A percentile compares a stretch with the other conserved stretches of the same genome.
Evolutionary conservation across 371 early-diverging fungal genomes (phyloP).

Genomic region (Lichtheimia ramosa): DNA sequence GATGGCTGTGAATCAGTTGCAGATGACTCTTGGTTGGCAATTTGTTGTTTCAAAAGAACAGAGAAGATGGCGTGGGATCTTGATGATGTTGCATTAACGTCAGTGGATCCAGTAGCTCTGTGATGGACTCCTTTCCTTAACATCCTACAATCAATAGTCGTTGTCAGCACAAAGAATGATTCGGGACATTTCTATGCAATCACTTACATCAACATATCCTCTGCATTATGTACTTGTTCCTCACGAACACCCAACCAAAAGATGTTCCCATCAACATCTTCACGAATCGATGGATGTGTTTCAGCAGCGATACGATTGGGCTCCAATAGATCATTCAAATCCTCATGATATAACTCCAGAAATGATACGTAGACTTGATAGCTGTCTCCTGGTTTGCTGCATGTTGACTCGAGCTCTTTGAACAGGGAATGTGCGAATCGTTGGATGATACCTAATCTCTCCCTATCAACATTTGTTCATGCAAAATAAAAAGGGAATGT

Average conservation of each 20-base stretch:
- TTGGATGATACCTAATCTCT: conserved; percentile 77
- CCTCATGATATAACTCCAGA: conserved; percentile 97
- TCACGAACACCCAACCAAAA: conserved; percentile 88
- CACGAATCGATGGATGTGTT: conserved; percentile 63
- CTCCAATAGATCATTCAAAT: conserved; percentile 80
- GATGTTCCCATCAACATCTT: conserved; percentile 89
- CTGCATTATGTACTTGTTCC: conserved; percentile 69
- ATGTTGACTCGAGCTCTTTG: conserved; percentile 17
- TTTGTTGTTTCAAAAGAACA: conserved; percentile 78
- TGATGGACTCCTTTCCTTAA: conserved; percentile 76
- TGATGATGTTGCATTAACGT: conserved; percentile 95
- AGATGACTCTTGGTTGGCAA: conserved; percentile 13
- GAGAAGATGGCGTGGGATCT: conserved; percentile 98
- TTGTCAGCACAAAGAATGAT: no score
- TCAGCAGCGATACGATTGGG: conserved; percentile 18
- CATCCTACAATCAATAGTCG: conserved; percentile 5
- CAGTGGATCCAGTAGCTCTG: conserved; percentile 92
- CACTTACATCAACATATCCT: conserved; percentile 70
- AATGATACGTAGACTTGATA: conserved; percentile 67
- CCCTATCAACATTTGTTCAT: conserved; percentile 17
- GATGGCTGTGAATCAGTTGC: conserved; percentile 44
- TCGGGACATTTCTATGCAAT: no score
- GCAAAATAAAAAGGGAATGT: neutral
- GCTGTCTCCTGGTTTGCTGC: conserved; percentile 31
- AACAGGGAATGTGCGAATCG: conserved; percentile 76